A percentile compares a stretch with the other conserved stretches of the same genome.
Conservation (phyloP, 2,329 filamentous ascomycete genomes). For the Leptographium wingfieldii region DNA sequence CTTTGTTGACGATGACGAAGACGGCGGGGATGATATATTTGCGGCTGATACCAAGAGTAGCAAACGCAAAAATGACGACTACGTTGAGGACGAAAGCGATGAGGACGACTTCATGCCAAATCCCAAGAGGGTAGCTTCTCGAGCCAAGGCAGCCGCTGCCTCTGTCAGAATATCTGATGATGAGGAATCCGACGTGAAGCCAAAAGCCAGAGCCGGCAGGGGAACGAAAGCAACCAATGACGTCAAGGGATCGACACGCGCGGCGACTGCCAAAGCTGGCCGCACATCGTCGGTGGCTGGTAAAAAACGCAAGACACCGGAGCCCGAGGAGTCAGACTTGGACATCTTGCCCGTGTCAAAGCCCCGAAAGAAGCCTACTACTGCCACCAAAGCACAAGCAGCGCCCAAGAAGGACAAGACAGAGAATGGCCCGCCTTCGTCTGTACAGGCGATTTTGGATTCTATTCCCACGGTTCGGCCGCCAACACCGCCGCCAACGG, state of each 20-base stretch:
- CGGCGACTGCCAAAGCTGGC: background rate
- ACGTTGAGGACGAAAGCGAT: conserved; percentile 56
- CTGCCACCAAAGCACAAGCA: conserved; percentile 6
- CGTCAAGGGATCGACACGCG: conserved; percentile 17
- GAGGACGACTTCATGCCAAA: conserved; percentile 56
- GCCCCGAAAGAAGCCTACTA: conserved; percentile 34
- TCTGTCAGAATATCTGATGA: conserved; percentile 20
- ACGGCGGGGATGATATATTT: conserved; percentile 75
- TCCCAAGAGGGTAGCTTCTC: conserved; percentile 42
- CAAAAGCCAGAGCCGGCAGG: conserved; percentile 11
- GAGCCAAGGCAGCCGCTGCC: conserved; percentile 23
- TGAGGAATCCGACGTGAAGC: conserved; percentile 10
- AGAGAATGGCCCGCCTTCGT: conserved; percentile 52
- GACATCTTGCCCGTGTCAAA: conserved; percentile 27
- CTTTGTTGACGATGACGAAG: conserved; percentile 53
- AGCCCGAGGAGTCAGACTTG: conserved; percentile 42
- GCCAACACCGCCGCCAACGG: conserved; percentile 62
- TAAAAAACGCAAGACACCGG: conserved; percentile 48
- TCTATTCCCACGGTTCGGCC: conserved; percentile 72
- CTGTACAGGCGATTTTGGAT: conserved; percentile 74
- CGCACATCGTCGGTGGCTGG: conserved; percentile 6
- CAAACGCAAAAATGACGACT: conserved; percentile 61
- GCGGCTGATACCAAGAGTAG: conserved; percentile 55
- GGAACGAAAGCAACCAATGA: background rate
- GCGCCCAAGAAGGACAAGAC: conserved; percentile 21